Evolutionary conservation across 2,329 filamentous ascomycete genomes (phyloP).

Genomic region (Bretziella fagacearum): DNA sequence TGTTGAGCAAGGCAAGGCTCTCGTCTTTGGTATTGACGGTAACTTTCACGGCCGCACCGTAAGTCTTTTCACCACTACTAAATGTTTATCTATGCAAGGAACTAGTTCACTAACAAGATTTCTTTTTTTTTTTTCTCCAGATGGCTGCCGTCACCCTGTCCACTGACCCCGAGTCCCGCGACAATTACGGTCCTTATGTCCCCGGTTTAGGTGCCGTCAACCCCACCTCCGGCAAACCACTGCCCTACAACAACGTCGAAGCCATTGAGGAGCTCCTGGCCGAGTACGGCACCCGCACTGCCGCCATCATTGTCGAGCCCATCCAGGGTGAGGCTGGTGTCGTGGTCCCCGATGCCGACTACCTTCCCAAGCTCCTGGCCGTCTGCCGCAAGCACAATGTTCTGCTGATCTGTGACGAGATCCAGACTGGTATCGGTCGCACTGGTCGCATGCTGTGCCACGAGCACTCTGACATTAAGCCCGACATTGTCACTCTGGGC

Average conservation of each 20-base stretch:
- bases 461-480: conserved; percentile 89
- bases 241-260: conserved; percentile 71
- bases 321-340: conserved; percentile 97
- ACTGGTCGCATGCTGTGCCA: conserved; percentile 89
- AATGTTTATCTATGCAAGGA: not conserved
- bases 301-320: conserved; percentile 86
- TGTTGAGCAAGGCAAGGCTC: conserved; percentile 66
- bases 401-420: conserved; percentile 92
- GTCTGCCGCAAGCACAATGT: conserved; percentile 94
- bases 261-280: conserved; percentile 69
- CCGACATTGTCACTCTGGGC: conserved; percentile 83
- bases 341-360: conserved; percentile 80
- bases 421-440: conserved; percentile 91
- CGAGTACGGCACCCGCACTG: conserved; percentile 66
- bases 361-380: conserved; percentile 60
- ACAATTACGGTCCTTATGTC: conserved; percentile 93
- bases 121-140: too few relatives aligned
- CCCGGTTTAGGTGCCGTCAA: conserved; percentile 66
- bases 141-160: conserved; percentile 94
- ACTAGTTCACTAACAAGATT: conserved; percentile 7
- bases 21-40: conserved; percentile 69
- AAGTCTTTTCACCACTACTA: conserved; percentile 29
- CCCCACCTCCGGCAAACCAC: conserved; percentile 57
- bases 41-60: conserved; percentile 96
- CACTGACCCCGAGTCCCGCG: conserved; percentile 83